phyloP scores from a whole-genome alignment of 495 filamentous ascomycete species.

The Penicillium atrosanguineum region DNA sequence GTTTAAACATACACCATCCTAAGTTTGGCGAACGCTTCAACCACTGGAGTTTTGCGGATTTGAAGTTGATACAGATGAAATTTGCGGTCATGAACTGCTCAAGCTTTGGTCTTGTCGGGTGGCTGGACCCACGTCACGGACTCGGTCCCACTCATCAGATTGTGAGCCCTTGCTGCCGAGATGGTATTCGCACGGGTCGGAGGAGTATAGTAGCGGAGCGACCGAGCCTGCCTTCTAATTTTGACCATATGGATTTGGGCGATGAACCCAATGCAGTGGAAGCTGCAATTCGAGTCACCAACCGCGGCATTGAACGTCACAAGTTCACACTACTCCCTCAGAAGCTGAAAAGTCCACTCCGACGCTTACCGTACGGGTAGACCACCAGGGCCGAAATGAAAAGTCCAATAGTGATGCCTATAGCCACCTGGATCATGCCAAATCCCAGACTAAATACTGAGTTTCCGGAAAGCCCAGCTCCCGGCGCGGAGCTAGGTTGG shows the following conservation, averaged over 20 bases:
- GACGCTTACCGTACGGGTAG: constrained; percentile 83
- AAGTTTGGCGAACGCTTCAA: neutral
- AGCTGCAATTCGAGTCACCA: neutral
- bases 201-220: neutral
- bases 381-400: constrained; percentile 79
- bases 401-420: constrained; percentile 85
- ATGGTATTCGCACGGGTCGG: neutral
- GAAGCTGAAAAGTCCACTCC: constrained; percentile 83
- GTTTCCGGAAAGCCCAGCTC: constrained; percentile 17
- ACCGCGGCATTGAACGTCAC: neutral
- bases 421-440: constrained; percentile 73
- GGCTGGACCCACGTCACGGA: neutral
- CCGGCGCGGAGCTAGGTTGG: constrained; percentile 3
- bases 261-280: neutral
- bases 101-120: neutral
- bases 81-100: neutral
- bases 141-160: neutral
- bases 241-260: neutral
- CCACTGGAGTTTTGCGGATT: no score
- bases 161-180: neutral
- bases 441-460: constrained; percentile 32
- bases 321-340: constrained; percentile 32
- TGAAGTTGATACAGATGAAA: neutral
- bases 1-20: no score
- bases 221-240: neutral